Conservation (phyloP, 1,284 basidiomycete species). For the Testicularia cyperi region DNA sequence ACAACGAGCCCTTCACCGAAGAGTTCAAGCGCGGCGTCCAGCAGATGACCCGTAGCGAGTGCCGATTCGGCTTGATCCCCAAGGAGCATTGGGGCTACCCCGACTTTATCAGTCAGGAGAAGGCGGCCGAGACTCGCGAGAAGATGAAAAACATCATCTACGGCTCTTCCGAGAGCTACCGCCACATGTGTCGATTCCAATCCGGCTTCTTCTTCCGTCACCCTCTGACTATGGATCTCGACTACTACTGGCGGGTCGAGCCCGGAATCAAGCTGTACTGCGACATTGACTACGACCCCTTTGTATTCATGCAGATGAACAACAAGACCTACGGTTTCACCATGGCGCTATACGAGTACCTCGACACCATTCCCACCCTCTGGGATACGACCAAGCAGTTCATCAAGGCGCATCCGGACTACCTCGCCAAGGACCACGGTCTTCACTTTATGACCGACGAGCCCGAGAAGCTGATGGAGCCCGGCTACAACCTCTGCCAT, state of each 20-base stretch:
- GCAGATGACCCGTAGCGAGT: slow-evolving; percentile 55
- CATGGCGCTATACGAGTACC: slow-evolving; percentile 75
- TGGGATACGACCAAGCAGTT: slow-evolving; percentile 76
- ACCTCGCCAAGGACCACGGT: slow-evolving; percentile 71
- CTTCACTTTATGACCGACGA: slow-evolving; percentile 75
- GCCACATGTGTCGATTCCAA: slow-evolving; percentile 80
- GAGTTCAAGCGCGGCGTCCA: slow-evolving; percentile 60
- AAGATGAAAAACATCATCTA: slow-evolving; percentile 80
- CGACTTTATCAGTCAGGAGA: slow-evolving; percentile 68
- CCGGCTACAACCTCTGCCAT: slow-evolving; percentile 71
- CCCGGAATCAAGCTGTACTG: slow-evolving; percentile 77
- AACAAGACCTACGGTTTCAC: slow-evolving; percentile 75
- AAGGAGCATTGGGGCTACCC: slow-evolving; percentile 82
- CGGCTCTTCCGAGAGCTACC: slow-evolving; percentile 70
- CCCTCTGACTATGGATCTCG: slow-evolving; percentile 69
- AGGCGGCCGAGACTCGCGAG: slow-evolving; percentile 68
- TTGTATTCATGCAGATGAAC: slow-evolving; percentile 80
- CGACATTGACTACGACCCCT: slow-evolving; percentile 78
- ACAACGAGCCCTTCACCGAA: slow-evolving; percentile 60
- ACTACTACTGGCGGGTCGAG: slow-evolving; percentile 90
- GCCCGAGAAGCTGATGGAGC: slow-evolving; percentile 66
- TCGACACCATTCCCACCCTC: slow-evolving; percentile 74
- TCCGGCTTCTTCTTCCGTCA: slow-evolving; percentile 71
- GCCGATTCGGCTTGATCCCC: slow-evolving; percentile 76
- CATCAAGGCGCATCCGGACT: slow-evolving; percentile 69